A percentile compares a stretch with the other conserved stretches of the same genome.
Conservation (phyloP, 2,329 filamentous ascomycete genomes). For the Simplicillium sp. region DNA sequence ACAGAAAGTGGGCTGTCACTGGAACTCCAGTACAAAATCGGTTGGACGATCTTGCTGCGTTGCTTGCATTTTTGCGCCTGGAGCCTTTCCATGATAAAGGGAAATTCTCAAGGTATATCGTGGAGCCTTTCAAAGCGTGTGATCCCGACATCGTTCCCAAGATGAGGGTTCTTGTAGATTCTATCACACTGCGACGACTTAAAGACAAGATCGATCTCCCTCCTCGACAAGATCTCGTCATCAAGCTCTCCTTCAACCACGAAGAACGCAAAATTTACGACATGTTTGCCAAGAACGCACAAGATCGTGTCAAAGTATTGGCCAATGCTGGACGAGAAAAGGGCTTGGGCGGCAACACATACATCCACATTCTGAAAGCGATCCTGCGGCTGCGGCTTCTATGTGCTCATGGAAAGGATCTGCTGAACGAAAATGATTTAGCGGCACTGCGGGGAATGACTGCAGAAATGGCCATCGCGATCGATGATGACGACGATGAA, state of each 20-base stretch:
- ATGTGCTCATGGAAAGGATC: conserved; percentile 87
- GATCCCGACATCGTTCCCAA: conserved; percentile 78
- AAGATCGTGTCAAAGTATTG: conserved; percentile 71
- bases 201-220: conserved; percentile 88
- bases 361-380: conserved; percentile 85
- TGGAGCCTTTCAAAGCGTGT: conserved; percentile 77
- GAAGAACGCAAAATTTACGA: conserved; percentile 74
- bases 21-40: conserved; percentile 94
- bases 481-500: conserved; percentile 68
- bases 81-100: conserved; percentile 73
- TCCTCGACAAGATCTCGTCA: conserved; percentile 59
- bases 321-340: conserved; percentile 47
- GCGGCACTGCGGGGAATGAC: conserved; percentile 71
- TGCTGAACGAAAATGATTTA: conserved; percentile 77
- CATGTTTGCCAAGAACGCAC: conserved; percentile 72
- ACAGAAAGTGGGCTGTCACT: conserved; percentile 91
- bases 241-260: conserved; percentile 64
- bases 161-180: conserved; percentile 81
- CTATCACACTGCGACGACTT: conserved; percentile 82
- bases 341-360: conserved; percentile 73
- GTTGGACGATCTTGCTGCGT: conserved; percentile 77
- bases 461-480: conserved; percentile 77
- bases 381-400: conserved; percentile 84
- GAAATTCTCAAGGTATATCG: conserved; percentile 71
- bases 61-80: conserved; percentile 77